These are phyloP conservation scores for Apiospora koreana DNA, from an alignment of 2,329 filamentous ascomycete species.

Conservation along the genomic window DNA sequence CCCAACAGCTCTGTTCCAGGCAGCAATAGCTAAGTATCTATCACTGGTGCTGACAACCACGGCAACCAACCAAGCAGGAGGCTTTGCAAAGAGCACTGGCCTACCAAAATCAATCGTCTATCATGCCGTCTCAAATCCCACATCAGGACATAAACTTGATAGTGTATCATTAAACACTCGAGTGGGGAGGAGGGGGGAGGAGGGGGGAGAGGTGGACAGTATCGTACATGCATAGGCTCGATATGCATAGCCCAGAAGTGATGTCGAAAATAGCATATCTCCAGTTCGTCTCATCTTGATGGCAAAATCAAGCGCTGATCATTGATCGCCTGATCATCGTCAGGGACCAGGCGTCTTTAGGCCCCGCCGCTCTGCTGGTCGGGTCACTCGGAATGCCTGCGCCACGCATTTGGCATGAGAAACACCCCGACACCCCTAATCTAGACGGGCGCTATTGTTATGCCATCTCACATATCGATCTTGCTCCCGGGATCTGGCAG, in stretches of 20 bases:
- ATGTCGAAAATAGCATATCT: not conserved
- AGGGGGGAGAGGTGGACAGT: too few relatives aligned
- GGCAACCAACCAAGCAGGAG: too few relatives aligned
- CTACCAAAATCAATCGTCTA: too few relatives aligned
- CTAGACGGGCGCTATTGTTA: not conserved
- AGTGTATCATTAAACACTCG: too few relatives aligned
- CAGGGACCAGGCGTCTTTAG: not conserved
- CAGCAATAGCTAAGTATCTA: too few relatives aligned
- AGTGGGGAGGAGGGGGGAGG: too few relatives aligned
- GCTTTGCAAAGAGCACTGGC: too few relatives aligned
- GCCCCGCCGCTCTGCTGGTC: not conserved
- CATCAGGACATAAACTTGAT: too few relatives aligned
- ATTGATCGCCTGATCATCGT: not conserved
- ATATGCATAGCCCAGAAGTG: not conserved
- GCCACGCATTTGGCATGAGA: not conserved
- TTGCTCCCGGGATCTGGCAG: not conserved
- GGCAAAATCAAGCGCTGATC: not conserved
- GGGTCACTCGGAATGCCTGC: not conserved
- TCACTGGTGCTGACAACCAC: too few relatives aligned
- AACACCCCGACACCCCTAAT: not conserved
- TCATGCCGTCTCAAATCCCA: too few relatives aligned
- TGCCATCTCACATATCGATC: not conserved
- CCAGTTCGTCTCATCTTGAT: slow-evolving; percentile 1
- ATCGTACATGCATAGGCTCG: too few relatives aligned
- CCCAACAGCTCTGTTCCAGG: too few relatives aligned